Evolutionary conservation across 2,329 filamentous ascomycete genomes (phyloP), one percentile per base, ranked within the genome.

Genomic region (Neofusicoccum parvum): DNA sequence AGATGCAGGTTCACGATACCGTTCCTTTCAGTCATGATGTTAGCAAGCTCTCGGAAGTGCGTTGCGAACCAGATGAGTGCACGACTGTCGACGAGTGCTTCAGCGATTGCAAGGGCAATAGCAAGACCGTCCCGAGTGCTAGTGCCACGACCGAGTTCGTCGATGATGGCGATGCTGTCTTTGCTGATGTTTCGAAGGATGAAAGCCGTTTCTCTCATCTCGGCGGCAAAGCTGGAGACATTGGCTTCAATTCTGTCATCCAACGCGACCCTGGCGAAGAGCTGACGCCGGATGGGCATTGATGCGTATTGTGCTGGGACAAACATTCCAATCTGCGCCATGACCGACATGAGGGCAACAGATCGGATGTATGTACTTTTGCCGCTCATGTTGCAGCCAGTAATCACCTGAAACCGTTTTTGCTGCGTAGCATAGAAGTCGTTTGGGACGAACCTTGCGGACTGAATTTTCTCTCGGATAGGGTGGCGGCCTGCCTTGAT

Each of bases 171-270:
- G 71, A 97, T 83, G 70, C 91, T 94, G 54, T 87, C 86, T 6
- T 84, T 82, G 69, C 93, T 89, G 65, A 97, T 87, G 72, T 97
- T 96, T 62, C 88, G 86, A 1, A 98, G 80, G 64, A 99, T 97
- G 75, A 96, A 97, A 0, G 94, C 92, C 80, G 94, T 96, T 72
- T 98, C 95, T 48, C 92, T 86, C 95, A 99, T 98, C 77, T 99
- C 95, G 0, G 92, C 86, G 0, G 94, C 92, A 74, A 98, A 99
- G 0, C 92, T 97, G 0, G 94, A 98, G 27, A 97, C 86, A 68
- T 97, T 98, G 15, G 90, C 90, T 79, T 97, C 92, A 23, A 96
- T 90, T 68, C 86, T 92, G 76, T 98, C 94, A 65, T 96, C 91
- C 46, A 92, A 90, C 0, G 93, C 94, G 9, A 97, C 85, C 2